phyloP scores from a whole-genome alignment of 306 rosid species.

The Vicia faba region DNA sequence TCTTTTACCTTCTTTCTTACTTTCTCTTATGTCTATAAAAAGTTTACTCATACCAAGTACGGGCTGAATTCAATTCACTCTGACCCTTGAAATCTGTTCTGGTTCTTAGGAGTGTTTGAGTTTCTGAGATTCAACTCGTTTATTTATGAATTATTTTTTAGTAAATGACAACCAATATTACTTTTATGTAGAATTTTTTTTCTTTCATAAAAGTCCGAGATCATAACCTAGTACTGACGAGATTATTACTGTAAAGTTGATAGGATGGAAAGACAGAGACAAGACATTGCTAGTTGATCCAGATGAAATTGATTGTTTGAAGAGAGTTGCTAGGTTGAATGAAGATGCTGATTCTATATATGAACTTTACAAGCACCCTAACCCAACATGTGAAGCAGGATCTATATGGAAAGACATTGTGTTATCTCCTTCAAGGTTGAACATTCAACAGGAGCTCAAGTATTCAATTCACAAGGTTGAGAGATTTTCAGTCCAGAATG shows the following conservation, averaged over 20 bases:
- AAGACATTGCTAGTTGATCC: slow-evolving; percentile 88
- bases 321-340: slow-evolving; percentile 67
- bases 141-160: background rate
- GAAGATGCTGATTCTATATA: slow-evolving; percentile 69
- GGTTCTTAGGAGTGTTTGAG: too few species aligned
- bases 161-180: background rate
- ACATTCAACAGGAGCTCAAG: slow-evolving; percentile 85
- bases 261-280: slow-evolving; percentile 94
- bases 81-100: too few species aligned
- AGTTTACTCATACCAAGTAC: too few species aligned
- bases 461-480: slow-evolving; percentile 78
- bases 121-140: background rate
- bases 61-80: too few species aligned
- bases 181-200: background rate
- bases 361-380: slow-evolving; percentile 82
- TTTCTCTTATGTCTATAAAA: background rate
- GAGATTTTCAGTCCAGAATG: slow-evolving; percentile 33
- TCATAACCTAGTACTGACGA: slow-evolving; percentile 21
- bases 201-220: background rate
- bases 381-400: slow-evolving; percentile 73
- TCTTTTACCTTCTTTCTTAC: slow-evolving; percentile 12
- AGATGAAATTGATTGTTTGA: slow-evolving; percentile 82
- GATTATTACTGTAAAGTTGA: slow-evolving; percentile 60
- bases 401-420: slow-evolving; percentile 95
- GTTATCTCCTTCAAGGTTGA: slow-evolving; percentile 81